Evolutionary conservation across 1,284 basidiomycete genomes (phyloP).

Genomic region (Wallemia mellicola): DNA sequence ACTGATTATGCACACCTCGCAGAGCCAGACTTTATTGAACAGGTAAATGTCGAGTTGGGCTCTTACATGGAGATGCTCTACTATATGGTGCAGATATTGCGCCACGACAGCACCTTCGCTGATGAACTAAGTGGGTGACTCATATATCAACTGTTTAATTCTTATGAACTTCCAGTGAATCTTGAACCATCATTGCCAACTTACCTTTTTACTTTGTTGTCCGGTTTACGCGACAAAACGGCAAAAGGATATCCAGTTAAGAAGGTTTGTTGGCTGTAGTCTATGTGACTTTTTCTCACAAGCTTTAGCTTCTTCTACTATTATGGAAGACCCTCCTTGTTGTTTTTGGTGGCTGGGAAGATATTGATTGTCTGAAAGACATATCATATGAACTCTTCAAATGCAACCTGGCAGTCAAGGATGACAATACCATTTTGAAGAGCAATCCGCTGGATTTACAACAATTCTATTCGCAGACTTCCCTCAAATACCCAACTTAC

Average conservation of each 20-base stretch:
- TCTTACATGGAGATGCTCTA: slow-evolving; percentile 78
- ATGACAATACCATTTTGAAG: slow-evolving; percentile 27
- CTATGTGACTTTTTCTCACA: neutral
- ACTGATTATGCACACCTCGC: slow-evolving; percentile 11
- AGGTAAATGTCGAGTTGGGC: slow-evolving; percentile 64
- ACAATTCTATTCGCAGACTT: slow-evolving; percentile 55
- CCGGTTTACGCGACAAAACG: slow-evolving; percentile 68
- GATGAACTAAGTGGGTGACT: slow-evolving; percentile 62
- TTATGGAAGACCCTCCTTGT: slow-evolving; percentile 84
- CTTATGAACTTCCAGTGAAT: slow-evolving; percentile 31
- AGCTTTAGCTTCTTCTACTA: slow-evolving; percentile 48
- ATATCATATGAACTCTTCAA: slow-evolving; percentile 50
- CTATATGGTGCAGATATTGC: slow-evolving; percentile 69
- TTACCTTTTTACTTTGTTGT: slow-evolving; percentile 65
- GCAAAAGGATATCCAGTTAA: slow-evolving; percentile 88
- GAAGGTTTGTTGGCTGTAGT: slow-evolving; percentile 27
- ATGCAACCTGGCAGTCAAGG: slow-evolving; percentile 7
- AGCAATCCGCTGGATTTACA: slow-evolving; percentile 67
- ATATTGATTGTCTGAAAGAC: slow-evolving; percentile 52
- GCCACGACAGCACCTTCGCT: slow-evolving; percentile 68
- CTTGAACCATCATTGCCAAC: slow-evolving; percentile 80
- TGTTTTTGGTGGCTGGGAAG: slow-evolving; percentile 71
- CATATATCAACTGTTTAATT: neutral
- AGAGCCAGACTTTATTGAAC: slow-evolving; percentile 35
- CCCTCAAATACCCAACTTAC: slow-evolving; percentile 73